Percentiles rank a stretch among this genome's conserved stretches.
Conservation (phyloP, 352 stramenopile species). For the Globisporangium acanthophoron region DNA sequence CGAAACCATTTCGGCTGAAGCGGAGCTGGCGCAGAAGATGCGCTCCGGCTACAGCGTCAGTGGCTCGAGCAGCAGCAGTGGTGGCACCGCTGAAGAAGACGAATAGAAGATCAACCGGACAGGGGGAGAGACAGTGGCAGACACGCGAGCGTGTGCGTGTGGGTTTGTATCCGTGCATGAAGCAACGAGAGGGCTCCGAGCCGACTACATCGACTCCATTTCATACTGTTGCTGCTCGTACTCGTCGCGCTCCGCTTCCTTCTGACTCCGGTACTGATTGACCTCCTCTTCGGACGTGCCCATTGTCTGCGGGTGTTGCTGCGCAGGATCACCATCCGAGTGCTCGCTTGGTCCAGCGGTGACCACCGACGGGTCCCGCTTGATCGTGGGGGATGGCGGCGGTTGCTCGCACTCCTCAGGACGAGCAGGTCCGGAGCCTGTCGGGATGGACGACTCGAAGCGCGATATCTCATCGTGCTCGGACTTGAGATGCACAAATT, state of each 20-base stretch:
- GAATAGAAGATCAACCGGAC: slow-evolving; percentile 3
- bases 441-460: slow-evolving; percentile 72
- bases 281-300: slow-evolving; percentile 8
- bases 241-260: slow-evolving; percentile 5
- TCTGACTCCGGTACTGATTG: slow-evolving; percentile 2
- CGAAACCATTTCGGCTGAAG: slow-evolving; percentile 4
- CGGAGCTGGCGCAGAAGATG: slow-evolving; percentile 22
- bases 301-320: background rate
- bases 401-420: slow-evolving; percentile 72
- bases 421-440: slow-evolving; percentile 9
- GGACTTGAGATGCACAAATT: slow-evolving; percentile 83
- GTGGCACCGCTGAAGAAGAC: slow-evolving; percentile 17
- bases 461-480: slow-evolving; percentile 79
- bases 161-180: background rate
- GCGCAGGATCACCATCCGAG: background rate
- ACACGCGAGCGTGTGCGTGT: background rate
- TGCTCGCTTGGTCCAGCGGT: background rate
- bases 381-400: slow-evolving; percentile 71
- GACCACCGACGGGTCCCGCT: slow-evolving; percentile 47
- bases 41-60: slow-evolving; percentile 50
- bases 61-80: slow-evolving; percentile 52
- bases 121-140: background rate
- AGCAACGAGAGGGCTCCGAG: background rate
- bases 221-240: slow-evolving; percentile 7
- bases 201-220: slow-evolving; percentile 12